These are phyloP conservation scores for Tanozyma kutaoensis DNA, from an alignment of 805 yeast genomes.

Conservation along the genomic window DNA sequence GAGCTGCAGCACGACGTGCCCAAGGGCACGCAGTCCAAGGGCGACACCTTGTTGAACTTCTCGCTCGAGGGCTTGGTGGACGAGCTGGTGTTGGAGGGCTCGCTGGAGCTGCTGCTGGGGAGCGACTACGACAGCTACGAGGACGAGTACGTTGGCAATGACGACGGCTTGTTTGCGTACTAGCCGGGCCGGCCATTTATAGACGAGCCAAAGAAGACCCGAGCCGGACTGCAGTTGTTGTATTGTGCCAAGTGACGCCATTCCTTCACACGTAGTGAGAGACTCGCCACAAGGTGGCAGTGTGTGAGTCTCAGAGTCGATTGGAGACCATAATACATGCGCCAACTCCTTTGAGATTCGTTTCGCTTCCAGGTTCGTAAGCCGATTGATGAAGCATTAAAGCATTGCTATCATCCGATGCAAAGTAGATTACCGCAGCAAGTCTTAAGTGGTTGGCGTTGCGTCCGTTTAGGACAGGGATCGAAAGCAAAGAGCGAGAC, in stretches of 20 bases:
- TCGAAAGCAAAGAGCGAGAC: too few relatives aligned
- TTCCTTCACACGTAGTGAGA: background rate
- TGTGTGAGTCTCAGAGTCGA: constrained; percentile 1
- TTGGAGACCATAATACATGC: background rate
- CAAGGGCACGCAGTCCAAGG: constrained; percentile 39
- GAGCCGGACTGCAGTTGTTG: too few relatives aligned
- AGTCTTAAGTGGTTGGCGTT: too few relatives aligned
- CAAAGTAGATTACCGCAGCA: too few relatives aligned
- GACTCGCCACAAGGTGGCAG: constrained; percentile 1
- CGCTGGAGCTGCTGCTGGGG: constrained; percentile 27
- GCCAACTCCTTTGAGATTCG: background rate
- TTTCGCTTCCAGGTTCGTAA: too few relatives aligned
- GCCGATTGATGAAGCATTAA: too few relatives aligned
- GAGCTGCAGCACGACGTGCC: constrained; percentile 68
- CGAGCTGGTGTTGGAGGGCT: constrained; percentile 19
- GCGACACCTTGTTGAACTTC: constrained; percentile 40
- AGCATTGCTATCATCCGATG: too few relatives aligned
- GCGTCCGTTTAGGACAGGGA: too few relatives aligned
- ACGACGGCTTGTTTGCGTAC: constrained; percentile 35
- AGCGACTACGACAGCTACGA: constrained; percentile 24
- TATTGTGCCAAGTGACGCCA: too few relatives aligned
- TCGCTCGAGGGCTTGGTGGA: constrained; percentile 27
- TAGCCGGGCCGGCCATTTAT: constrained; percentile 5
- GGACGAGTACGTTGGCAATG: constrained; percentile 52
- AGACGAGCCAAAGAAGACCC: too few relatives aligned